Base-by-base conservation (phyloP, 2,329 filamentous ascomycete genomes). In the Curvularia lunata region DNA sequence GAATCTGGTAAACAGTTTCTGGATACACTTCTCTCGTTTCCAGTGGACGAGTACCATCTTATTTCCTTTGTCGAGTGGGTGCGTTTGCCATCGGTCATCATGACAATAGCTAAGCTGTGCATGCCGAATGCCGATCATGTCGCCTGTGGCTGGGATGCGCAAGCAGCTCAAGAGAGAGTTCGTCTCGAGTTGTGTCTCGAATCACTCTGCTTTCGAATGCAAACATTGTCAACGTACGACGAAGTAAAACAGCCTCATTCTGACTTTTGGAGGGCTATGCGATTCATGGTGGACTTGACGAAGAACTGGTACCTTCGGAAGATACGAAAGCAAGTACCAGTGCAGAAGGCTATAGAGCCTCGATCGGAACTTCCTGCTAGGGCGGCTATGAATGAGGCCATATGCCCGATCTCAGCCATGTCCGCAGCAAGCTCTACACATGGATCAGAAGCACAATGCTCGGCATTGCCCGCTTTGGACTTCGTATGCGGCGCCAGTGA, bases 1-100 rank as follows among this genome's bases (percentile, higher is more conserved):
- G 90, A 89, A 74, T 91, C 94, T 69, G 87, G 89, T 2, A 81
- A 81, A 58, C 82, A 87, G 41, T 85, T 87, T 3, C 86, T 94
- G 34, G 87, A 91, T 74, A 80, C 87, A 59, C 85, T 95, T 28
- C 82, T 94, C 4, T 84, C 83, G 23, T 83, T 92, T 21, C 84
- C 86, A 4, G 92, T 89, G n/a, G 91, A 66, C 0, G 64, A 73
- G 4, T 75, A 75, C 47, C 63, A 73, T 48, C 55, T 72, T 1
- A 57, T 76, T 12, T 70, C 73, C 3, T 75, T 75, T 30, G 59
- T 68, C 7, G 73, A 75, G 38, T 76, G 73, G 73, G 71, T 71
- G 64, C 68, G 67, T 12, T 54, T 76, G 7, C 74, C 74, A 5
- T 52, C 61, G 16, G 70, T 71, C 7, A 65, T 75, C 19, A 71